These are phyloP conservation scores for Lomentospora prolificans DNA, from an alignment of 2,329 filamentous ascomycete genomes.

Conservation along the genomic window DNA sequence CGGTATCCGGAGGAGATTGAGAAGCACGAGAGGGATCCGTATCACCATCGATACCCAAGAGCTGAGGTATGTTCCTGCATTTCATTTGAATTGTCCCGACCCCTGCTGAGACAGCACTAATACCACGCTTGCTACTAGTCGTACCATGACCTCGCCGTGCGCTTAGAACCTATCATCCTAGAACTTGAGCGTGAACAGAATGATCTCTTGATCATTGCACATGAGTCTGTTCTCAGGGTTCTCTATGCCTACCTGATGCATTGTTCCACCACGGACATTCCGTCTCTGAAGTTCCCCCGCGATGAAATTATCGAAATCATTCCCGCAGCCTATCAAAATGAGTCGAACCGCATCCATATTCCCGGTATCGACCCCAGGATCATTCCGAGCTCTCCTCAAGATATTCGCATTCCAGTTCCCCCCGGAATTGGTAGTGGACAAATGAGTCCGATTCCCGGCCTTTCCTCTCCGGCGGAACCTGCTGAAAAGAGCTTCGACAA, in stretches of 20 bases:
- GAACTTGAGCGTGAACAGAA: slow-evolving; percentile 95
- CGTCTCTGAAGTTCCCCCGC: slow-evolving; percentile 82
- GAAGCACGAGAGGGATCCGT: slow-evolving; percentile 90
- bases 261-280: slow-evolving; percentile 90
- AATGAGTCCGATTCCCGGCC: slow-evolving; percentile 7
- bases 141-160: slow-evolving; percentile 96
- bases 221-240: slow-evolving; percentile 94
- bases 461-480: slow-evolving; percentile 3
- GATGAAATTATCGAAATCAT: slow-evolving; percentile 99
- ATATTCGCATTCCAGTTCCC: slow-evolving; percentile 8
- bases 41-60: slow-evolving; percentile 91
- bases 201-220: slow-evolving; percentile 94
- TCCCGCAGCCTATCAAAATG: slow-evolving; percentile 93
- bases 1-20: slow-evolving; percentile 84
- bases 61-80: slow-evolving; percentile 57
- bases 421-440: slow-evolving; percentile 6
- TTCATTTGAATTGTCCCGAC: neutral
- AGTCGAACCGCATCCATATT: slow-evolving; percentile 83
- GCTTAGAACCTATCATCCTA: slow-evolving; percentile 93
- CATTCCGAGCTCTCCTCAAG: slow-evolving; percentile 43
- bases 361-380: slow-evolving; percentile 56
- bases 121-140: slow-evolving; percentile 44
- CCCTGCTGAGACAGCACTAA: slow-evolving; percentile 2
- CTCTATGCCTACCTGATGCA: slow-evolving; percentile 98
- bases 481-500: slow-evolving; percentile 1